Evolutionary conservation across 805 yeast species (phyloP).

Genomic region (Isabelozyma gotoi): DNA sequence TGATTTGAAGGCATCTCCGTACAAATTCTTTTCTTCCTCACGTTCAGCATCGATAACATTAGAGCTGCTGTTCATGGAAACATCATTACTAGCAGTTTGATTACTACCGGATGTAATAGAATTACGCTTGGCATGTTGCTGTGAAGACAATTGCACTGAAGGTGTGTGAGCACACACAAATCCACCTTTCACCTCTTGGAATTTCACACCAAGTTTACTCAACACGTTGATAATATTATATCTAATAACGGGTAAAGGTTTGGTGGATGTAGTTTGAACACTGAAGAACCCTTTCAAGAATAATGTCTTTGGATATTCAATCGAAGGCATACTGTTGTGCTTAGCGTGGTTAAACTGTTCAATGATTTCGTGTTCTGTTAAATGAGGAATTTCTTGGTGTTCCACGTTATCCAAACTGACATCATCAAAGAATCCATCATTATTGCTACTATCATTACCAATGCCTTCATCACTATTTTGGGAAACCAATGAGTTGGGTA

Average conservation of each 20-base stretch:
- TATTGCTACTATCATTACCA: constrained; percentile 20
- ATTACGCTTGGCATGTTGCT: constrained; percentile 1
- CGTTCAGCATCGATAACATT: constrained; percentile 12
- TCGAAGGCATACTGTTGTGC: constrained; percentile 85
- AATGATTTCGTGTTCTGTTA: constrained; percentile 41
- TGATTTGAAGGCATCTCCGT: constrained; percentile 41
- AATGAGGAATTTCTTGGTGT: constrained; percentile 29
- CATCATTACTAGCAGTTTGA: neutral
- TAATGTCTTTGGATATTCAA: constrained; percentile 87
- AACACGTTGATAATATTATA: constrained; percentile 78
- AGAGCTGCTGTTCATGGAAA: neutral
- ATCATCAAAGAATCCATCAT: constrained; percentile 62
- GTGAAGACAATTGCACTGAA: constrained; percentile 29
- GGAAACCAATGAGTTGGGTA: constrained; percentile 39
- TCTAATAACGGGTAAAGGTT: constrained; percentile 85
- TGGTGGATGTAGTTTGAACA: constrained; percentile 92
- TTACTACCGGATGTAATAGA: neutral
- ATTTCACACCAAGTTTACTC: constrained; percentile 73
- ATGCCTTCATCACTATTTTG: constrained; percentile 48
- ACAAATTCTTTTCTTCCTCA: constrained; percentile 31
- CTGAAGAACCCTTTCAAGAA: constrained; percentile 91
- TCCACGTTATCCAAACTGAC: constrained; percentile 44
- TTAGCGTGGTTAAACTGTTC: constrained; percentile 53
- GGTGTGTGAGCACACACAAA: constrained; percentile 77
- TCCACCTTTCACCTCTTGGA: constrained; percentile 90